phyloP scores from a whole-genome alignment of 2,329 filamentous ascomycete species.

The Metarhizium brunneum region DNA sequence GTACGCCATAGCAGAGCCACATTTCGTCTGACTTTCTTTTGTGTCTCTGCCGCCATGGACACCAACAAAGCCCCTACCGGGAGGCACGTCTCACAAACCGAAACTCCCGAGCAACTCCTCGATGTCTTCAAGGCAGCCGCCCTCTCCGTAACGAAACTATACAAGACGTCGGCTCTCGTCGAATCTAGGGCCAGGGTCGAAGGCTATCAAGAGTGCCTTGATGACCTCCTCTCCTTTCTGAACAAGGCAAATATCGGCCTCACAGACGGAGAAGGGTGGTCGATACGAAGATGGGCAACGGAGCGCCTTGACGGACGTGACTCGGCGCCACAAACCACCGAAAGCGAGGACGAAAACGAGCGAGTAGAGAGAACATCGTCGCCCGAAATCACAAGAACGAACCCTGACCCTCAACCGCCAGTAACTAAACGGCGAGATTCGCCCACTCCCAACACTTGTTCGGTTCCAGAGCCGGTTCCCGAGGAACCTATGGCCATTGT shows the following conservation, averaged over 20 bases:
- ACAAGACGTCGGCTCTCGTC: slow-evolving; percentile 78
- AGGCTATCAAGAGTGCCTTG: slow-evolving; percentile 89
- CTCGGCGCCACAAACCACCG: slow-evolving; percentile 40
- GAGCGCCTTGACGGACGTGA: slow-evolving; percentile 60
- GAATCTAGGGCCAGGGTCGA: slow-evolving; percentile 66
- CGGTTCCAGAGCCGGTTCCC: slow-evolving; percentile 13
- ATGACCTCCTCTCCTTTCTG: slow-evolving; percentile 78
- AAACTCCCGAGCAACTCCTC: slow-evolving; percentile 58
- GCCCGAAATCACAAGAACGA: slow-evolving; percentile 44
- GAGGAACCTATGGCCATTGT: slow-evolving; percentile 29
- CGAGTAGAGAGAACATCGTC: slow-evolving; percentile 52
- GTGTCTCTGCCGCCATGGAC: slow-evolving; percentile 7
- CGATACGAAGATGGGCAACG: slow-evolving; percentile 54
- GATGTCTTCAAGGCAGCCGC: slow-evolving; percentile 89
- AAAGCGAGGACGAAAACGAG: slow-evolving; percentile 62
- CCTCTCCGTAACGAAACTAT: slow-evolving; percentile 89
- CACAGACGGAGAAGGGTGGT: slow-evolving; percentile 66
- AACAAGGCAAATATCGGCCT: slow-evolving; percentile 74
- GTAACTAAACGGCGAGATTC: slow-evolving; percentile 17
- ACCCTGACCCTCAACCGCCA: slow-evolving; percentile 27
- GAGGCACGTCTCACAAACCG: slow-evolving; percentile 21
- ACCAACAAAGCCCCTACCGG: slow-evolving; percentile 9
- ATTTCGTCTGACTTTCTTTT: background rate
- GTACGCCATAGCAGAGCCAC: background rate
- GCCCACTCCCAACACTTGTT: slow-evolving; percentile 15